phyloP scores from a whole-genome alignment of 1,284 basidiomycete species.

The Porphyrellus sp. region DNA sequence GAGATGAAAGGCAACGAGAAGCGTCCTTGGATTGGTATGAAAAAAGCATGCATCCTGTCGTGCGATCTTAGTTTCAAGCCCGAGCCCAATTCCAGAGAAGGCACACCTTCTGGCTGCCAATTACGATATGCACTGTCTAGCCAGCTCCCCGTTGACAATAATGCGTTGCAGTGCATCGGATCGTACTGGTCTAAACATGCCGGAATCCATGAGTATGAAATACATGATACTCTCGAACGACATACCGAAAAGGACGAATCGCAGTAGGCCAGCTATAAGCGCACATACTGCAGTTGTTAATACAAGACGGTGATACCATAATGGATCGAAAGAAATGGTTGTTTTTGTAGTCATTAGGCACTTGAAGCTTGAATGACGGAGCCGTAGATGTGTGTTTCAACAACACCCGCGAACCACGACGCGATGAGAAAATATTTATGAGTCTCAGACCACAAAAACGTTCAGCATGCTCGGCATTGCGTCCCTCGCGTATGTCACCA shows the following conservation, averaged over 20 bases:
- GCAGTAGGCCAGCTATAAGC: constrained; percentile 44
- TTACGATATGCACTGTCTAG: constrained; percentile 61
- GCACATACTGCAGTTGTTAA: constrained; percentile 39
- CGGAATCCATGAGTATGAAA: not conserved
- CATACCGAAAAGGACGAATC: constrained; percentile 51
- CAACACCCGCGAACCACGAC: not conserved
- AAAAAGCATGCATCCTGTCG: constrained; percentile 72
- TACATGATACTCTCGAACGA: not conserved
- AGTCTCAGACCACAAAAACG: too few species aligned
- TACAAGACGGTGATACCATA: constrained; percentile 53
- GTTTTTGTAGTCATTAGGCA: constrained; percentile 26
- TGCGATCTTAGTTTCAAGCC: constrained; percentile 9
- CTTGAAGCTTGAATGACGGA: not conserved
- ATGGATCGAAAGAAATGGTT: constrained; percentile 43
- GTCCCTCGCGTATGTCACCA: too few species aligned
- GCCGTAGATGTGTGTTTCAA: not conserved
- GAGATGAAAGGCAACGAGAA: constrained; percentile 49
- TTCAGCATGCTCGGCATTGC: too few species aligned
- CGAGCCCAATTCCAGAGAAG: not conserved
- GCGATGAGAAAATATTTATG: not conserved
- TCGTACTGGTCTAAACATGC: constrained; percentile 60
- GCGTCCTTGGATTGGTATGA: constrained; percentile 56
- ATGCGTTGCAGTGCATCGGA: constrained; percentile 66
- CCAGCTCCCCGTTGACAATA: constrained; percentile 77
- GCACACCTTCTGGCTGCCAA: constrained; percentile 84